These are phyloP conservation scores for Leishmania guyanensis DNA, from an alignment of 208 protist genomes.

Conservation along the genomic window DNA sequence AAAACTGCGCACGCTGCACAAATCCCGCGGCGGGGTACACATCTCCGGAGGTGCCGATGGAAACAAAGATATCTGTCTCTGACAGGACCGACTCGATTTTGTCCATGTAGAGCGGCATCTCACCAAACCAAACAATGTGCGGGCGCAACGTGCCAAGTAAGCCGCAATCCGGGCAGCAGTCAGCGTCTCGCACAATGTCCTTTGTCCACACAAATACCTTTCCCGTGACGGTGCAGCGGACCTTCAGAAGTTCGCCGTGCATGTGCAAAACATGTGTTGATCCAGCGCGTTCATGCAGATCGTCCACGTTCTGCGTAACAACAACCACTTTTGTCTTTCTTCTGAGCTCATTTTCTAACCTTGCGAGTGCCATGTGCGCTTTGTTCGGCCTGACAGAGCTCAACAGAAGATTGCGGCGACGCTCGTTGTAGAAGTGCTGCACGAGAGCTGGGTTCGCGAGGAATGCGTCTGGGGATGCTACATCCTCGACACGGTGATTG, in stretches of 20 bases:
- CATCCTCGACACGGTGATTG: slow-evolving; percentile 75
- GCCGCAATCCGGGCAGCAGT: slow-evolving; percentile 52
- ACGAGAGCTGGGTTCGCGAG: slow-evolving; percentile 49
- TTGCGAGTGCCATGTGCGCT: slow-evolving; percentile 55
- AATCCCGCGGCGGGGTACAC: slow-evolving; percentile 82
- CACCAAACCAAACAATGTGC: slow-evolving; percentile 86
- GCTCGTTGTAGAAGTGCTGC: slow-evolving; percentile 72
- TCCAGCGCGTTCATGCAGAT: slow-evolving; percentile 76
- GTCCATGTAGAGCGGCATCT: slow-evolving; percentile 75
- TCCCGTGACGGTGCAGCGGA: slow-evolving; percentile 48
- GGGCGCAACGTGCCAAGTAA: slow-evolving; percentile 59
- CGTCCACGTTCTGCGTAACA: slow-evolving; percentile 83
- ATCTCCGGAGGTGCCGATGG: slow-evolving; percentile 73
- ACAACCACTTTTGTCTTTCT: slow-evolving; percentile 38
- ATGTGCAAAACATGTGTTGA: slow-evolving; percentile 73
- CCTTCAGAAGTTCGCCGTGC: slow-evolving; percentile 82
- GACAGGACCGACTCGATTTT: slow-evolving; percentile 41
- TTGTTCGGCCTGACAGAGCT: slow-evolving; percentile 50
- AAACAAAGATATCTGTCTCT: slow-evolving; percentile 65
- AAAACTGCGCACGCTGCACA: slow-evolving; percentile 30
- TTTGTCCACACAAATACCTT: slow-evolving; percentile 31
- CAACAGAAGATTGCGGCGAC: slow-evolving; percentile 39
- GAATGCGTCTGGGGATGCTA: slow-evolving; percentile 59
- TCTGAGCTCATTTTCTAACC: slow-evolving; percentile 46
- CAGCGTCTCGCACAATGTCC: slow-evolving; percentile 37